Evolutionary conservation across 2,329 filamentous ascomycete genomes (phyloP).

Genomic region (Geosmithia flava): DNA sequence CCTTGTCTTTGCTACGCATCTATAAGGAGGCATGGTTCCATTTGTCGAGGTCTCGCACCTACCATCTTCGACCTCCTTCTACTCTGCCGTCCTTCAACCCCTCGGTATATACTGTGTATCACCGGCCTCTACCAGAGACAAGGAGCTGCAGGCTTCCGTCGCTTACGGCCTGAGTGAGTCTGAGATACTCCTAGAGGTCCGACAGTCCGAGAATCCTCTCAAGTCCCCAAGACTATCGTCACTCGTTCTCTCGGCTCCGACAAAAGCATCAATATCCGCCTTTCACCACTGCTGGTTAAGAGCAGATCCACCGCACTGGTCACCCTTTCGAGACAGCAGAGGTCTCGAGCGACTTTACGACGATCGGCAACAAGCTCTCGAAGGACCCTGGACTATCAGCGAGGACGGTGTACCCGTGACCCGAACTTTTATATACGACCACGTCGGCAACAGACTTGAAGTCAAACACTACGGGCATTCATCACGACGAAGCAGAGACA

Average conservation of each 20-base stretch:
- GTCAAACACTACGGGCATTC: conserved; percentile 45
- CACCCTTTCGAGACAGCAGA: conserved; percentile 7
- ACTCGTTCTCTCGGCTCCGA: conserved; percentile 57
- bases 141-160: not conserved
- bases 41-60: conserved; percentile 61
- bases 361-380: conserved; percentile 4
- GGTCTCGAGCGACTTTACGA: conserved; percentile 1
- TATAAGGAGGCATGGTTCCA: conserved; percentile 16
- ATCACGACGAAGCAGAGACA: not conserved
- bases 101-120: conserved; percentile 56
- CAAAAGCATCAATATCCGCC: conserved; percentile 50
- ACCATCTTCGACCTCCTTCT: conserved; percentile 72
- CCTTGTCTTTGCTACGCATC: not conserved
- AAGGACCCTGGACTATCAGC: conserved; percentile 18
- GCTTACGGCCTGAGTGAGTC: conserved; percentile 9
- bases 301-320: conserved; percentile 37
- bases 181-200: conserved; percentile 30
- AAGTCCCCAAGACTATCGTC: conserved; percentile 27
- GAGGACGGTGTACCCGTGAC: conserved; percentile 4
- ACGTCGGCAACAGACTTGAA: conserved; percentile 77
- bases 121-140: conserved; percentile 3
- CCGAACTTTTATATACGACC: conserved; percentile 54
- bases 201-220: conserved; percentile 25
- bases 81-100: conserved; percentile 64
- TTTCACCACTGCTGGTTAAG: conserved; percentile 61